Percentiles rank a stretch among this genome's conserved stretches.
phyloP scores from a whole-genome alignment of 1,284 basidiomycete genomes.

The Ustilago trichophora region DNA sequence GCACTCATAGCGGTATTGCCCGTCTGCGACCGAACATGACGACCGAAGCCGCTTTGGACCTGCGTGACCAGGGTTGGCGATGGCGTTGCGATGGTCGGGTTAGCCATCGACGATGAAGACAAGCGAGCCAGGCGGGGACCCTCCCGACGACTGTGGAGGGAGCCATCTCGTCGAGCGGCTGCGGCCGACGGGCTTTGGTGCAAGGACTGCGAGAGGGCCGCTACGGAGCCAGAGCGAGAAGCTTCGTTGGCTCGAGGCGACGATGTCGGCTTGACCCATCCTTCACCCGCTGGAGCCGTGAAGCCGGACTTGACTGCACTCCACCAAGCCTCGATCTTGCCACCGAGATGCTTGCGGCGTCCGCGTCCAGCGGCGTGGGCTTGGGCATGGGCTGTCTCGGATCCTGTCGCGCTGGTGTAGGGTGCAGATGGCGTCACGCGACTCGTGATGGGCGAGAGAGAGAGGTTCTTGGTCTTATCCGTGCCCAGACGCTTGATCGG shows the following conservation, averaged over 20 bases:
- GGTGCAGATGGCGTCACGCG: conserved; percentile 38
- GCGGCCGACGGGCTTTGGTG: conserved; percentile 19
- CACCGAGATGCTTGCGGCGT: conserved; percentile 50
- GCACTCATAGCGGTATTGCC: conserved; percentile 27
- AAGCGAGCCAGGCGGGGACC: conserved; percentile 11
- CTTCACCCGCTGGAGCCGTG: conserved; percentile 25
- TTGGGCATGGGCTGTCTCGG: conserved; percentile 24
- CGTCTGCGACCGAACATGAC: conserved; percentile 42
- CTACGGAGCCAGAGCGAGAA: conserved; percentile 15
- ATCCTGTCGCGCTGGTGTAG: conserved; percentile 27
- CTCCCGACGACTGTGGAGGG: conserved; percentile 22
- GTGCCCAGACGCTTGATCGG: conserved; percentile 37
- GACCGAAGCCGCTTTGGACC: conserved; percentile 43
- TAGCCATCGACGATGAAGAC: conserved; percentile 9
- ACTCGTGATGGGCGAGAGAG: conserved; percentile 54
- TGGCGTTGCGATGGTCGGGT: conserved; percentile 17
- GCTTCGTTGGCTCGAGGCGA: conserved; percentile 15
- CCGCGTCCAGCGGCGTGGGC: conserved; percentile 38
- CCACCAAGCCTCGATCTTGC: conserved; percentile 64
- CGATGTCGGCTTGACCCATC: conserved; percentile 22
- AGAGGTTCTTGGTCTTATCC: conserved; percentile 47
- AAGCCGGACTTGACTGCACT: conserved; percentile 63
- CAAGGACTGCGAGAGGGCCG: conserved; percentile 34
- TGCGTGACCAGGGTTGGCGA: conserved; percentile 38
- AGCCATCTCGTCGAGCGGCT: conserved; percentile 6